A percentile compares a stretch with the other conserved stretches of the same genome.
Conservation (phyloP, 2,329 filamentous ascomycete genomes). For the Alternaria panax region DNA sequence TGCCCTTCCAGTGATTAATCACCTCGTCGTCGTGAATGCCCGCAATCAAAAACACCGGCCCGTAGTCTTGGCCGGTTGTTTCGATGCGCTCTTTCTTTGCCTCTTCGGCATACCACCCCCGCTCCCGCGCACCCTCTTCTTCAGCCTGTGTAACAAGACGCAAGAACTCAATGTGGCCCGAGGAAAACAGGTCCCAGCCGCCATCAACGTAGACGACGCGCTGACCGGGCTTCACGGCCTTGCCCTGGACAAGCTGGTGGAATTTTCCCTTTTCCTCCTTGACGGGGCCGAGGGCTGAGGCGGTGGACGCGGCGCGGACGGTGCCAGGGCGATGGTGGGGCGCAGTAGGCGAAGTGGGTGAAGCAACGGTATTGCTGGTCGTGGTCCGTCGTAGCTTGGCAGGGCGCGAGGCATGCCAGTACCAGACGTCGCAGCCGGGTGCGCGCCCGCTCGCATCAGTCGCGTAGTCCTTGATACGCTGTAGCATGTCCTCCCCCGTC, state of each 20-base stretch:
- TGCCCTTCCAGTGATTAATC: constrained; percentile 94
- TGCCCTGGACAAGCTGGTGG: constrained; percentile 72
- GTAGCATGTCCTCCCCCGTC: constrained; percentile 72
- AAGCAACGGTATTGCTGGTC: constrained; percentile 28
- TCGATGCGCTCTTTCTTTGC: constrained; percentile 68
- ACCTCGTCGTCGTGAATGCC: constrained; percentile 94
- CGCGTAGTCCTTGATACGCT: constrained; percentile 84
- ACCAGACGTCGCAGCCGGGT: constrained; percentile 85
- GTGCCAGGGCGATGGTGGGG: constrained; percentile 29
- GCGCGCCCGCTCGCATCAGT: constrained; percentile 82
- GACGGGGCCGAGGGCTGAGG: constrained; percentile 45
- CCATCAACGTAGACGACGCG: constrained; percentile 94
- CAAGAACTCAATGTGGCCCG: constrained; percentile 95
- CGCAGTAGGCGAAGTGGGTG: constrained; percentile 2
- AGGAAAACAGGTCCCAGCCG: constrained; percentile 95
- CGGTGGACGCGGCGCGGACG: constrained; percentile 45
- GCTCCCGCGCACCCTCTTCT: constrained; percentile 69
- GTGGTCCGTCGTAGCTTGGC: constrained; percentile 49
- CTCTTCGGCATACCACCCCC: constrained; percentile 77
- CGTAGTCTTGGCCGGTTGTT: constrained; percentile 74
- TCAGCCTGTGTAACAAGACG: constrained; percentile 77
- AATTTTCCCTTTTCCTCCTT: constrained; percentile 71
- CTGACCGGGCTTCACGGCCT: constrained; percentile 77
- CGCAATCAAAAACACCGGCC: constrained; percentile 85
- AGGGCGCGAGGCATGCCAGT: constrained; percentile 69